These are phyloP conservation scores for Aspergillus latus DNA, from an alignment of 2,329 filamentous ascomycete genomes.

Conservation along the genomic window DNA sequence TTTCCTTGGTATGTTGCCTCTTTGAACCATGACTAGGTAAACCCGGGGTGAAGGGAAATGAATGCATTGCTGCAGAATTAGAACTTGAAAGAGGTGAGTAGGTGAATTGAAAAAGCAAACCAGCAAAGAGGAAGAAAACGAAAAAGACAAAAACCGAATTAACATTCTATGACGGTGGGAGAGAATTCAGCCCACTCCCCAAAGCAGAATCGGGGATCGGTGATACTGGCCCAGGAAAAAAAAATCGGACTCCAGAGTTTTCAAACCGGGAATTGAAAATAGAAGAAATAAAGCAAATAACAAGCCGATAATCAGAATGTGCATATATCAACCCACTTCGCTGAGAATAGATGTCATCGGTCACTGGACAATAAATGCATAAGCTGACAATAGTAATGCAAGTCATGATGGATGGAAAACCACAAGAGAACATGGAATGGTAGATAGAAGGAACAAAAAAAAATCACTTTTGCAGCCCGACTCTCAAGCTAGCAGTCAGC, in stretches of 20 bases:
- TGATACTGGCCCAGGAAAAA: slow-evolving; percentile 34
- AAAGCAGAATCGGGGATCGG: slow-evolving; percentile 29
- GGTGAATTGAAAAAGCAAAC: neutral
- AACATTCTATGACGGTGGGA: slow-evolving; percentile 37
- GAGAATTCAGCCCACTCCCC: slow-evolving; percentile 29
- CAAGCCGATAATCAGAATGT: slow-evolving; percentile 27
- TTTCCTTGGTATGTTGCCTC: slow-evolving; percentile 22
- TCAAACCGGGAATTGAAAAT: slow-evolving; percentile 30
- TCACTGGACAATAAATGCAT: slow-evolving; percentile 26
- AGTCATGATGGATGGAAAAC: slow-evolving; percentile 22
- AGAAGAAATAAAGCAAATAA: slow-evolving; percentile 20
- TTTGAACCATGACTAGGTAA: slow-evolving; percentile 31
- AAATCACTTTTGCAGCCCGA: slow-evolving; percentile 51
- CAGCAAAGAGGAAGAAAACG: slow-evolving; percentile 9
- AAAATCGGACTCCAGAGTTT: slow-evolving; percentile 41
- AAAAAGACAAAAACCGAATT: slow-evolving; percentile 18
- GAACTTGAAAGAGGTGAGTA: slow-evolving; percentile 12
- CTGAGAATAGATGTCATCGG: slow-evolving; percentile 25
- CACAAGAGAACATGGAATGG: slow-evolving; percentile 18
- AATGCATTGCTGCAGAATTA: slow-evolving; percentile 25
- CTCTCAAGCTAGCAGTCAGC: slow-evolving; percentile 52
- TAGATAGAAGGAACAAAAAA: slow-evolving; percentile 15
- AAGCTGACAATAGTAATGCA: slow-evolving; percentile 25
- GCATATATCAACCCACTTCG: slow-evolving; percentile 26
- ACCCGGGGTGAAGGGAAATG: slow-evolving; percentile 14